Evolutionary conservation across 257 asterid genomes (phyloP).

Genomic region (Henckelia pumila): DNA sequence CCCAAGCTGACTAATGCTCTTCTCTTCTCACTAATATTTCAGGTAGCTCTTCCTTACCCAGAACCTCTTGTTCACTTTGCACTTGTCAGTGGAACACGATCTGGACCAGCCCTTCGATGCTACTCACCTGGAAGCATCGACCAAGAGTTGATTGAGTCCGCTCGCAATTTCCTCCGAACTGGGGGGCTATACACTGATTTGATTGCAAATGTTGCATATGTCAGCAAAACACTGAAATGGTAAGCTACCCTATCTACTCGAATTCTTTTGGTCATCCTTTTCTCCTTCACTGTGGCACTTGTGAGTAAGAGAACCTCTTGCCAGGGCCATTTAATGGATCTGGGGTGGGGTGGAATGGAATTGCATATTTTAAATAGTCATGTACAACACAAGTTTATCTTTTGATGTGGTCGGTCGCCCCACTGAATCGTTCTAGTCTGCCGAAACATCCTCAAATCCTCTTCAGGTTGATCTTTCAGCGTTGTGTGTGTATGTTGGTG

Average conservation of each 20-base stretch:
- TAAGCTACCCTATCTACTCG: slow-evolving; percentile 22
- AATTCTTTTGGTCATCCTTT: neutral
- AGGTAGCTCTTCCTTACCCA: slow-evolving; percentile 72
- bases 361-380: too few species aligned
- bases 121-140: slow-evolving; percentile 77
- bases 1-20: neutral
- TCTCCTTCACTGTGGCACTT: neutral
- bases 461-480: neutral
- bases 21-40: slow-evolving; percentile 19
- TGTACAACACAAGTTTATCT: neutral
- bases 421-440: neutral
- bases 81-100: slow-evolving; percentile 61
- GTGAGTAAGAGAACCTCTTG: neutral
- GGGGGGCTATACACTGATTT: slow-evolving; percentile 67
- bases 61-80: slow-evolving; percentile 91
- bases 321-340: neutral
- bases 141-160: slow-evolving; percentile 70
- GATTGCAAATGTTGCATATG: slow-evolving; percentile 48
- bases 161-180: slow-evolving; percentile 48
- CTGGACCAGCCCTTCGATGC: slow-evolving; percentile 86
- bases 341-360: neutral
- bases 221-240: slow-evolving; percentile 66
- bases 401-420: neutral
- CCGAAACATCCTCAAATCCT: neutral
- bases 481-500: neutral